These are phyloP conservation scores for Colletotrichum noveboracense DNA, from an alignment of 2,329 filamentous ascomycete genomes.

Conservation along the genomic window DNA sequence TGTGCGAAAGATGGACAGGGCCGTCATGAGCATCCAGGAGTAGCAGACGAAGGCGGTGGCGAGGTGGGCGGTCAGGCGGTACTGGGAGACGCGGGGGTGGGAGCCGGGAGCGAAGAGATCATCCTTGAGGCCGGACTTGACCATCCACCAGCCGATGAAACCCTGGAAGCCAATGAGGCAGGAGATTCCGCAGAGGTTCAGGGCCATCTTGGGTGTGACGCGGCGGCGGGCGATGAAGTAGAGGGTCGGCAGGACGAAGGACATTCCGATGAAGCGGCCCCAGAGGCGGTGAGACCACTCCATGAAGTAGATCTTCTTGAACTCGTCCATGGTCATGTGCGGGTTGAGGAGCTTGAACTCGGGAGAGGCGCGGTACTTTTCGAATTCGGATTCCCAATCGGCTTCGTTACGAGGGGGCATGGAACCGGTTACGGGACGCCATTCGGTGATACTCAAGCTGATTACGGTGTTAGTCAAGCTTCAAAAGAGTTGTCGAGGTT, in stretches of 20 bases:
- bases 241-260: conserved; percentile 84
- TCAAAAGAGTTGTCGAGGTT: background rate
- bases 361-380: conserved; percentile 89
- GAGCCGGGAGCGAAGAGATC: conserved; percentile 91
- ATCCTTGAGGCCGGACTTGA: conserved; percentile 93
- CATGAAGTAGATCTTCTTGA: conserved; percentile 99
- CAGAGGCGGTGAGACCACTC: conserved; percentile 97
- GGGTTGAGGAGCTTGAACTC: conserved; percentile 94
- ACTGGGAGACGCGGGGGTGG: conserved; percentile 93
- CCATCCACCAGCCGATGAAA: conserved; percentile 99
- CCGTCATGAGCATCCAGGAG: conserved; percentile 90
- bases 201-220: conserved; percentile 79
- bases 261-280: conserved; percentile 89
- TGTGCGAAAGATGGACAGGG: conserved; percentile 81
- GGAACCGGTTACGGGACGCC: conserved; percentile 93
- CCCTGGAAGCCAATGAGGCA: conserved; percentile 93
- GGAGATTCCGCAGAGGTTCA: conserved; percentile 81
- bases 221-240: conserved; percentile 86
- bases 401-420: conserved; percentile 78
- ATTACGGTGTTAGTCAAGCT: background rate
- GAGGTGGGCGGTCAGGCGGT: conserved; percentile 87
- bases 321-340: conserved; percentile 89
- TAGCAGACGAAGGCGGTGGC: conserved; percentile 93
- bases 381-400: conserved; percentile 93
- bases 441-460: conserved; percentile 97